Conservation (phyloP, 2,329 filamentous ascomycete species). For the Penicillium occitanis region DNA sequence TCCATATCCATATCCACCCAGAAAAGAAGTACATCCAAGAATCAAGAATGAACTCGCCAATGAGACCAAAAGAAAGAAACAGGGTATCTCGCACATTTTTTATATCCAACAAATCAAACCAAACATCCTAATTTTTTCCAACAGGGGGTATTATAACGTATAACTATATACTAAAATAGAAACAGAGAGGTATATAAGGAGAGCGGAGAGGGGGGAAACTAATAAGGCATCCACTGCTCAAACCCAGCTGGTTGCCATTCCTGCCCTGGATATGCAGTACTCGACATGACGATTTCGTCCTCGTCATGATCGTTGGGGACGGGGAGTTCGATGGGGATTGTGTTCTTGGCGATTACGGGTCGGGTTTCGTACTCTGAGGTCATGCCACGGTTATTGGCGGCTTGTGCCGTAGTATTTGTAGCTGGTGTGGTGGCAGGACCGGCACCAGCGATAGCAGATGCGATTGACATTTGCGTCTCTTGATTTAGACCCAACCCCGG, state of each 20-base stretch:
- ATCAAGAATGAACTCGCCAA: neutral
- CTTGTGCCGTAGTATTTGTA: neutral
- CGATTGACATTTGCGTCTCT: neutral
- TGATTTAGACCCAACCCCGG: slow-evolving; percentile 5
- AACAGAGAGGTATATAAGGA: neutral
- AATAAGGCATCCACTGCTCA: slow-evolving; percentile 23
- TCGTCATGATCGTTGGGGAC: slow-evolving; percentile 39
- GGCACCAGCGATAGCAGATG: neutral
- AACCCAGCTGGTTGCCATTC: slow-evolving; percentile 43
- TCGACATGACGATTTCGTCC: slow-evolving; percentile 50
- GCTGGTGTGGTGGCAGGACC: neutral
- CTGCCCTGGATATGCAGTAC: slow-evolving; percentile 51
- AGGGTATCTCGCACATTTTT: slow-evolving; percentile 4
- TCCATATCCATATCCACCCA: neutral
- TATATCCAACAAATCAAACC: neutral
- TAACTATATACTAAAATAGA: neutral
- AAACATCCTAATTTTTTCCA: neutral
- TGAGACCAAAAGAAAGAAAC: neutral
- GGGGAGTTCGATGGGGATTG: slow-evolving; percentile 37
- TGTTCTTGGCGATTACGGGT: slow-evolving; percentile 26
- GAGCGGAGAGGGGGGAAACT: neutral
- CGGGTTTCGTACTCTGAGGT: slow-evolving; percentile 25
- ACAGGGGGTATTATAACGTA: neutral
- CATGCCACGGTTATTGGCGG: neutral
- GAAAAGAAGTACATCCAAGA: neutral